phyloP scores from a whole-genome alignment of 495 filamentous ascomycete genomes.

The Jackrogersella multiformis region DNA sequence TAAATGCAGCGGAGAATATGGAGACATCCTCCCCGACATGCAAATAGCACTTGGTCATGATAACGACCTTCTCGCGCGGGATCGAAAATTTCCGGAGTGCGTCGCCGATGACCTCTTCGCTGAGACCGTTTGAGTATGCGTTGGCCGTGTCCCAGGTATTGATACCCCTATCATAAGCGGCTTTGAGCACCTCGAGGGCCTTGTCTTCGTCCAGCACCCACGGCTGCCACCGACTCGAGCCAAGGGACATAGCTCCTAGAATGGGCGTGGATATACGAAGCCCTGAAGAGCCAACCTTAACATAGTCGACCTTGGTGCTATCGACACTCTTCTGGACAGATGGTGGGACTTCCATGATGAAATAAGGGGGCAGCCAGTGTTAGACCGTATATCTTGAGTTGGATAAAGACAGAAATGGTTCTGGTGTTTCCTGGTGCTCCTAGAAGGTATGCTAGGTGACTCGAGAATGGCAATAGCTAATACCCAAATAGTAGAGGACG shows the following conservation, averaged over 20 bases:
- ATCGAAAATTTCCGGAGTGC: slow-evolving; percentile 78
- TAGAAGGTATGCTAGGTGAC: neutral
- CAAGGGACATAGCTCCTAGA: slow-evolving; percentile 68
- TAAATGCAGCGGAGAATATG: slow-evolving; percentile 37
- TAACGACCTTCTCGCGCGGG: slow-evolving; percentile 77
- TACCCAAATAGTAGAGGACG: neutral
- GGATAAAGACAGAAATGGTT: neutral
- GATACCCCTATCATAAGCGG: slow-evolving; percentile 72
- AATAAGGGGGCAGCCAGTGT: neutral
- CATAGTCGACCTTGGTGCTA: slow-evolving; percentile 33
- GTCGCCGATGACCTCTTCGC: slow-evolving; percentile 78
- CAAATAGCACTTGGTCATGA: slow-evolving; percentile 79
- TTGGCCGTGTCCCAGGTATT: slow-evolving; percentile 80
- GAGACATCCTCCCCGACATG: slow-evolving; percentile 60
- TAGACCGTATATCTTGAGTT: neutral
- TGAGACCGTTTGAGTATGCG: slow-evolving; percentile 74
- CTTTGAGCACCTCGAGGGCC: slow-evolving; percentile 66
- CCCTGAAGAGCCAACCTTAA: slow-evolving; percentile 53
- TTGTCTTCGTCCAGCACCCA: slow-evolving; percentile 66
- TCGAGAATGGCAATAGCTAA: neutral
- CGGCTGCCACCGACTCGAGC: slow-evolving; percentile 55
- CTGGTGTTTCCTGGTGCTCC: neutral
- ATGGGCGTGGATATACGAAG: slow-evolving; percentile 68
- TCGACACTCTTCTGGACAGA: slow-evolving; percentile 36
- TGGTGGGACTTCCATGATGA: slow-evolving; percentile 25